phyloP scores from a whole-genome alignment of 1,284 basidiomycete genomes.

The Irpex sp. region DNA sequence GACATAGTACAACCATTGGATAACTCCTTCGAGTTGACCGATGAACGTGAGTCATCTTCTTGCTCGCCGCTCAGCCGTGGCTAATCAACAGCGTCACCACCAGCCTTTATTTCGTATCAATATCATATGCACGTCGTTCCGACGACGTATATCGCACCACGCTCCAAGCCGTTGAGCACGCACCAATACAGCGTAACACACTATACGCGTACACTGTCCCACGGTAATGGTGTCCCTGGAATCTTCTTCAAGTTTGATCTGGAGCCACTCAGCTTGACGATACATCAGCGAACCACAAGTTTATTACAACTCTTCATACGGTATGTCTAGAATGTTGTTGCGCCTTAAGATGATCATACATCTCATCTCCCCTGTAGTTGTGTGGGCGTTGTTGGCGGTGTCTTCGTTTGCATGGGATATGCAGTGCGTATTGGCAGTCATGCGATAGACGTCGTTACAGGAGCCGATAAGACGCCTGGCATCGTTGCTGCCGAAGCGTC shows the following conservation, averaged over 20 bases:
- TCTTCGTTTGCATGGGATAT: conserved; percentile 79
- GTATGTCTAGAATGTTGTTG: conserved; percentile 29
- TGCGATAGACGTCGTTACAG: conserved; percentile 65
- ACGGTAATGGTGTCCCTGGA: conserved; percentile 81
- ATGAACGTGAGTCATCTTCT: conserved; percentile 61
- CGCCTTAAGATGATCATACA: neutral
- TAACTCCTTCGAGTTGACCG: conserved; percentile 80
- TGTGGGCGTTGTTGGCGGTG: conserved; percentile 77
- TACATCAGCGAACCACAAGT: conserved; percentile 84
- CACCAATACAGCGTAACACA: conserved; percentile 97
- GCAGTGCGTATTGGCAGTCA: conserved; percentile 66
- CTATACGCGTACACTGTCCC: conserved; percentile 76
- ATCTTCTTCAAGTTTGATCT: conserved; percentile 98
- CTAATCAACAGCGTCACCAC: neutral
- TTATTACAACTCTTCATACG: conserved; percentile 83
- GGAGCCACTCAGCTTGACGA: conserved; percentile 83
- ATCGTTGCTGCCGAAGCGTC: conserved; percentile 63
- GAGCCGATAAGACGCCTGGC: conserved; percentile 51
- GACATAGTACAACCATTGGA: conserved; percentile 95
- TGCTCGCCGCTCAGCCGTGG: neutral
- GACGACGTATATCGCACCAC: conserved; percentile 83
- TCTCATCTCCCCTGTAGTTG: conserved; percentile 34
- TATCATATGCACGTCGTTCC: conserved; percentile 96
- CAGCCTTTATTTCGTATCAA: conserved; percentile 93
- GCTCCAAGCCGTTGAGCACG: conserved; percentile 63